Percentiles rank a stretch among this genome's conserved stretches.
Evolutionary conservation across 371 early-diverging fungal genomes (phyloP).

Genomic region (Mortierella sp.): DNA sequence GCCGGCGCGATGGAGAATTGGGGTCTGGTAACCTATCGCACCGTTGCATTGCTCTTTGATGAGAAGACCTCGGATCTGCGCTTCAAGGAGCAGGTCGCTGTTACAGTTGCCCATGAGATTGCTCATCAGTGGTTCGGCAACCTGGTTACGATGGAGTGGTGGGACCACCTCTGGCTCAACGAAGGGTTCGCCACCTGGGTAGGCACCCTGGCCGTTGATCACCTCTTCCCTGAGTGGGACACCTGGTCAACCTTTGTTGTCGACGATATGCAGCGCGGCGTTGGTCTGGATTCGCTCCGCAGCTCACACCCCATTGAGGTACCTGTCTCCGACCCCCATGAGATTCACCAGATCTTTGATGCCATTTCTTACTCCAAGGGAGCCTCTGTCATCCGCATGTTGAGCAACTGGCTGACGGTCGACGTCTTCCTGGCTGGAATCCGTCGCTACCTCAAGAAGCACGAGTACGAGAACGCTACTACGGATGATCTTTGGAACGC

Average conservation of each 20-base stretch:
- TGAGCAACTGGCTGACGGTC: constrained; percentile 81
- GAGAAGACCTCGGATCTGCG: constrained; percentile 69
- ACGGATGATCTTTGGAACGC: constrained; percentile 90
- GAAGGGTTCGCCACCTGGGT: constrained; percentile 98
- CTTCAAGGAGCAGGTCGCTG: constrained; percentile 83
- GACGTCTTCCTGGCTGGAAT: constrained; percentile 85
- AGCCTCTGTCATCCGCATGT: constrained; percentile 92
- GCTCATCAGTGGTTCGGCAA: constrained; percentile 99
- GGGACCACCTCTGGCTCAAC: constrained; percentile 96
- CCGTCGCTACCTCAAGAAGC: constrained; percentile 81
- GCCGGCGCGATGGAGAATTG: constrained; percentile 95
- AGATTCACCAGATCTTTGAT: constrained; percentile 87
- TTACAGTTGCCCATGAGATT: constrained; percentile 92
- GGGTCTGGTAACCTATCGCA: constrained; percentile 95
- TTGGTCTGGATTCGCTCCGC: constrained; percentile 80
- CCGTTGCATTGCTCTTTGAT: constrained; percentile 78
- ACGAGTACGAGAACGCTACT: constrained; percentile 84
- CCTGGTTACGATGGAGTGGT: constrained; percentile 86
- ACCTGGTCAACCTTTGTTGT: constrained; percentile 79
- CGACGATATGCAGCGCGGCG: constrained; percentile 75
- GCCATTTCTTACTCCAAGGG: constrained; percentile 91
- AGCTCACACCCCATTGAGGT: constrained; percentile 93
- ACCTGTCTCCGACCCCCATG: constrained; percentile 77
- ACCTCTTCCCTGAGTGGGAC: constrained; percentile 83
- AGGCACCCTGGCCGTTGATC: constrained; percentile 83